Evolutionary conservation across 768 basidiomycete species (phyloP).

Genomic region (Lactarius hengduanensis): DNA sequence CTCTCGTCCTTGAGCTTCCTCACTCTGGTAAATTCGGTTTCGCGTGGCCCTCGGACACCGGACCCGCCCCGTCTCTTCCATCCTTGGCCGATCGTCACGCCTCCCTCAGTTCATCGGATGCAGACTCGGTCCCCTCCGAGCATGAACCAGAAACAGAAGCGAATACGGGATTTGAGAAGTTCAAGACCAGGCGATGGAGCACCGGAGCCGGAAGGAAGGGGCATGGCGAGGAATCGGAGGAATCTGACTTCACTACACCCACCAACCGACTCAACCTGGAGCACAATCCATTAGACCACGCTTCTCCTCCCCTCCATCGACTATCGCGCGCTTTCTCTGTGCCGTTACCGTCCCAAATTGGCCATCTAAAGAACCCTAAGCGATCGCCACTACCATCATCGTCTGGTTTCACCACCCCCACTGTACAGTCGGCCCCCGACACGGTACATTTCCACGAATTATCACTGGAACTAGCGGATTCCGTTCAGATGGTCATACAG

Average conservation of each 20-base stretch:
- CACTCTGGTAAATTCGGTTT: conserved; percentile 58
- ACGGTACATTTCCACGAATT: conserved; percentile 58
- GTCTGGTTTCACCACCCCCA: conserved; percentile 30
- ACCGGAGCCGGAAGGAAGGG: conserved; percentile 27
- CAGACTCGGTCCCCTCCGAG: conserved; percentile 52
- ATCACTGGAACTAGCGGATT: conserved; percentile 87
- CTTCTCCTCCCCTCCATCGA: conserved; percentile 43
- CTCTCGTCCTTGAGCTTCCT: conserved; percentile 46
- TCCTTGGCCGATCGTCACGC: conserved; percentile 39
- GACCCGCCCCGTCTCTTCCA: conserved; percentile 40
- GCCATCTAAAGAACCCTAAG: conserved; percentile 68
- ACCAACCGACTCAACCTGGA: conserved; percentile 35
- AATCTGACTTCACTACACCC: conserved; percentile 36
- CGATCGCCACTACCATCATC: conserved; percentile 34
- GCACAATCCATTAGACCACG: conserved; percentile 36
- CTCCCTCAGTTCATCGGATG: conserved; percentile 49
- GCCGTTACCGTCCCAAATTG: conserved; percentile 79
- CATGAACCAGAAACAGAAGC: conserved; percentile 34
- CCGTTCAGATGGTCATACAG: conserved; percentile 86
- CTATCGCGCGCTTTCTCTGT: conserved; percentile 76
- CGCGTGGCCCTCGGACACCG: conserved; percentile 52
- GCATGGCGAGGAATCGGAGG: conserved; percentile 31
- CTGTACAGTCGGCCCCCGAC: conserved; percentile 34
- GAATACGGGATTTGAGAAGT: background rate
- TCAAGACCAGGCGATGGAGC: conserved; percentile 14